Base-by-base conservation (phyloP, 306 rosid species). In the Gleditsia sinensis region DNA sequence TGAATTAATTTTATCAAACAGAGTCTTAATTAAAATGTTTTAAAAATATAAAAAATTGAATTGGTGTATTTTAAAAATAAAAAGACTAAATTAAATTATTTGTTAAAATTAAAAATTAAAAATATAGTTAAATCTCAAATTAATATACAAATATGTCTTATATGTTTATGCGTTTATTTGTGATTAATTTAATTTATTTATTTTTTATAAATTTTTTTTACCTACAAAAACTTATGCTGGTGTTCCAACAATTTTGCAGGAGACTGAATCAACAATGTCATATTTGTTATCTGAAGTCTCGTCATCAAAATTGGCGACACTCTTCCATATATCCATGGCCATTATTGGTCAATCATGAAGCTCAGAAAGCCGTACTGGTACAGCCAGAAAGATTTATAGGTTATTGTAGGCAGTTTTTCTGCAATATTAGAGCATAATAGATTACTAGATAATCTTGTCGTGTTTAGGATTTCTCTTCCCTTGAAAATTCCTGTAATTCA, bases 401-500 rank as follows among this genome's bases (percentile, higher is more conserved):
- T 77, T 80, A 69, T 50, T 67, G 73, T 84, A 91, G 85, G 71
- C 76, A 84, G 83, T 78, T 74, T 79, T 84, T 84, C 80, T 24
- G 46, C 88, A 83, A 83, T 57, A 32, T 83, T 89, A 91, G 93
- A 91, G 93, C 71, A 53, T 9, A 86, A 86, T 86, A 86, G 86
- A 75, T 27, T 28, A 70, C 53, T 56, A 80, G 81, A 73, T 67
- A 72, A 56, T 53, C 19, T 49, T 76, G 63, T 78, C 59, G 49
- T 69, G 37, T 71, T 50, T 61, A 80, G 60, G 30, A 60, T 70
- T 72, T 63, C 45, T 82, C 56, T 72, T 74, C 20, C 48, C 21
- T 73, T 46, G 77, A 82, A 67, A 82, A 68, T 28, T 60, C 43
- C 64, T 75, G 78, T 72, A 76, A 46, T 45, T 67, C 39, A 58